Evolutionary conservation across 805 yeast species (phyloP), one percentile per base, ranked within the genome.

Genomic region (Helenozyma baotianmanensis): DNA sequence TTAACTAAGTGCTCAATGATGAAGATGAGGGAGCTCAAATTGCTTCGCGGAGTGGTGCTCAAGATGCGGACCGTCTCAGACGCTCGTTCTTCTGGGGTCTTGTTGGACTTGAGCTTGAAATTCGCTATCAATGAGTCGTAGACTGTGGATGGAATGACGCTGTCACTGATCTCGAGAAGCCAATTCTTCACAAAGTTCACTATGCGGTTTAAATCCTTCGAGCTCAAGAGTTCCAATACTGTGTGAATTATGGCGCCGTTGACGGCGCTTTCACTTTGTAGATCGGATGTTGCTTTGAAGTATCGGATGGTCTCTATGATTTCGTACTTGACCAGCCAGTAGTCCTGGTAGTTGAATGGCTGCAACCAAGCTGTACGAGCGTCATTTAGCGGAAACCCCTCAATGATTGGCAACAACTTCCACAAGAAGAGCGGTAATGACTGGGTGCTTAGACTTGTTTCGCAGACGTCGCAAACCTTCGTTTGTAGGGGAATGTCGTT

Each of bases 401-500:
- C 58, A 4, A 55, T 36, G 6, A 52, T 18, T 13, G 43, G 42
- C 6, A 63, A 32, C 2, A 53, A 18, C 29, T 48, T 40, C 27
- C 42, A 44, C 2, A 65, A 39, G 25, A 64, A 56, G 10, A 45
- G 44, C 1, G 72, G 70, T 3, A 60, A 34, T 2, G 70, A 62
- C 7, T 49, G 35, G 15, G 58, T 36, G 29, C 58, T 51, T 16
- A 57, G 44, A 3, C 31, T 32, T 3, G 27, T 12, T 5, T 21
- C 21, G 6, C 14, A 21, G 23, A 36, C 40, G 6, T 41, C 37
- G 9, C 27, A 23, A 11, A 35, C 13, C 10, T 26, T 33, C 4
- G 58, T 38, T 25, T 67, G 72, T 14, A 67, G 48, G 6, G 69
- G 63, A 15, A 66, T 51, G 37, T 67, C 72, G 37, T 60, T 62